Conservation (phyloP, 179 eudicot species). For the Nepenthes alata region DNA sequence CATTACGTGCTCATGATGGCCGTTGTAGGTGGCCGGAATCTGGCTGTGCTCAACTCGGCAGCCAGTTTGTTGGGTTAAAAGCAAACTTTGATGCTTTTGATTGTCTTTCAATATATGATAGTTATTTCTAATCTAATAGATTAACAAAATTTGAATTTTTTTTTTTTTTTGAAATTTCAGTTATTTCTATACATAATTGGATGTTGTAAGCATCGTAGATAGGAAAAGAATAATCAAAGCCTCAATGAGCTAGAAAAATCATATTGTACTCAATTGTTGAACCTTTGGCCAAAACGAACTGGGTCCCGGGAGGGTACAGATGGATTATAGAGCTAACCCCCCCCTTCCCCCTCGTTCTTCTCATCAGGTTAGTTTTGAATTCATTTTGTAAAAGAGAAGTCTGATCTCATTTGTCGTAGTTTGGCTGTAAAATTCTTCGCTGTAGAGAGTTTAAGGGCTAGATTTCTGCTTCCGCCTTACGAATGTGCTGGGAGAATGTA, state of each 20-base stretch:
- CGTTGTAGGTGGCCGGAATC: constrained; percentile 85
- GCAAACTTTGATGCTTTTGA: constrained; percentile 98
- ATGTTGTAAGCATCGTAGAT: neutral
- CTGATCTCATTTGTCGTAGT: no score
- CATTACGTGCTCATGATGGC: constrained; percentile 63
- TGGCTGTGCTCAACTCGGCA: constrained; percentile 83
- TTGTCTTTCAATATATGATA: constrained; percentile 65
- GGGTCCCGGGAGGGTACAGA: constrained; percentile 22
- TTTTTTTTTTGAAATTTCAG: neutral
- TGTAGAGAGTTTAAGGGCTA: no score
- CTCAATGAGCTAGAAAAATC: neutral
- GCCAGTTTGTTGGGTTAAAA: constrained; percentile 81
- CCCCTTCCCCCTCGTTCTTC: no score
- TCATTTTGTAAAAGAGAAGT: no score
- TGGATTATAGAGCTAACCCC: constrained; percentile 1
- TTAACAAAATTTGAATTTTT: constrained; percentile 14
- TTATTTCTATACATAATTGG: neutral
- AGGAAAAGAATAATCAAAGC: neutral
- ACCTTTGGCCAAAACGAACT: neutral
- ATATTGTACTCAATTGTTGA: neutral
- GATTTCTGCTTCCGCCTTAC: no score
- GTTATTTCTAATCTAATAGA: constrained; percentile 47
- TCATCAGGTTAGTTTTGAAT: no score
- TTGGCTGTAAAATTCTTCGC: no score
- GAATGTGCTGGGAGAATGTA: no score